Evolutionary conservation across 768 basidiomycete species (phyloP).

Genomic region (Coprinopsis strossmayeri): DNA sequence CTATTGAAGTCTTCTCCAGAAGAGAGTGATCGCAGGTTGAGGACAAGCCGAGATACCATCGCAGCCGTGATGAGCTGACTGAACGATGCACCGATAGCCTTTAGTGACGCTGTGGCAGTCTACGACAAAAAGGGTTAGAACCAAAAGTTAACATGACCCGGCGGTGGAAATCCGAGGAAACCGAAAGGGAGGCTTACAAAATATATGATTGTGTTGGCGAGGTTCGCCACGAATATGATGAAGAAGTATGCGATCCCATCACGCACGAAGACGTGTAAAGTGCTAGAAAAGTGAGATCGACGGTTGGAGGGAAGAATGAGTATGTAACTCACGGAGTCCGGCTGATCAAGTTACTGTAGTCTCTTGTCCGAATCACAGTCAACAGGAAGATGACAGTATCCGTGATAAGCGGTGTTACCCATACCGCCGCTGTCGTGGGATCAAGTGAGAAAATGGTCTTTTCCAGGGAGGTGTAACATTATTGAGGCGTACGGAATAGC

Average conservation of each 20-base stretch:
- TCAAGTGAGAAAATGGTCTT: background rate
- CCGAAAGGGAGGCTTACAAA: constrained; percentile 15
- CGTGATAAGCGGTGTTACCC: constrained; percentile 21
- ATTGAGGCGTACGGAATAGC: constrained; percentile 17
- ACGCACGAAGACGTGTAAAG: constrained; percentile 19
- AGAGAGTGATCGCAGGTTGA: constrained; percentile 21
- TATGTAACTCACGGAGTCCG: constrained; percentile 12
- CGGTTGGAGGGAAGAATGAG: background rate
- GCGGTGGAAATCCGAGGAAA: background rate
- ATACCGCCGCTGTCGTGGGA: constrained; percentile 16
- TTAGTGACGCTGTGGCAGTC: constrained; percentile 19
- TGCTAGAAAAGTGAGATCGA: constrained; percentile 9
- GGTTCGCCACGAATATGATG: constrained; percentile 20
- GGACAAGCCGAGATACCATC: constrained; percentile 24
- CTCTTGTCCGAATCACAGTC: constrained; percentile 14
- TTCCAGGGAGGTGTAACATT: background rate
- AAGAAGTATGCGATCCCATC: constrained; percentile 24
- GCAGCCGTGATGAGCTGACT: constrained; percentile 22
- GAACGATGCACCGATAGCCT: constrained; percentile 25
- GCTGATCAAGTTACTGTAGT: constrained; percentile 7
- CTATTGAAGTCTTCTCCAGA: background rate
- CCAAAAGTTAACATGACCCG: background rate
- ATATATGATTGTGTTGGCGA: constrained; percentile 21
- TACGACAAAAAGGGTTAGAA: constrained; percentile 5
- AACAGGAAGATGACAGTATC: constrained; percentile 16